Evolutionary conservation across 805 yeast species (phyloP).

Genomic region (Pichia sporocuriosa): DNA sequence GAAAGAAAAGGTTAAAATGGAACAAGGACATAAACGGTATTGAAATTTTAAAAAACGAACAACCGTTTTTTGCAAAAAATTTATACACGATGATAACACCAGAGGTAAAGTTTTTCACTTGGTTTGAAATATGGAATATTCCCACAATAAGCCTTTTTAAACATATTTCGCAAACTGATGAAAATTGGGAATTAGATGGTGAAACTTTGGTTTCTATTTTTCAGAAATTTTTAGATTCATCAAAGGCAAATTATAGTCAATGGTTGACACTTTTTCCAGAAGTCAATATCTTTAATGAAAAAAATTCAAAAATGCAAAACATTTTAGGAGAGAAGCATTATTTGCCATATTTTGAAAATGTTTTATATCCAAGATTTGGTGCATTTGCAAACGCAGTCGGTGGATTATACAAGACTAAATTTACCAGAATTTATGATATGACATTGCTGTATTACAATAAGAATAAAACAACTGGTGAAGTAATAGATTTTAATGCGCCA

Average conservation of each 20-base stretch:
- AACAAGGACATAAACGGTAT: background rate
- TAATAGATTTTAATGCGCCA: slow-evolving; percentile 29
- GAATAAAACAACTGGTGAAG: slow-evolving; percentile 8
- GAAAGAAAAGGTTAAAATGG: background rate
- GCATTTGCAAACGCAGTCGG: slow-evolving; percentile 45
- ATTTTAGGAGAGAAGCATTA: slow-evolving; percentile 49
- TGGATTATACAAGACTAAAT: slow-evolving; percentile 34
- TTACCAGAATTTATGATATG: slow-evolving; percentile 46
- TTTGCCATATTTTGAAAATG: slow-evolving; percentile 51
- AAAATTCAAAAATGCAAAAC: slow-evolving; percentile 43
- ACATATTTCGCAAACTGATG: slow-evolving; percentile 52
- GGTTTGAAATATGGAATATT: slow-evolving; percentile 60
- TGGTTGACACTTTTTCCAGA: slow-evolving; percentile 83
- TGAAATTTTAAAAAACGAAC: slow-evolving; percentile 3
- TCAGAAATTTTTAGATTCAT: slow-evolving; percentile 24
- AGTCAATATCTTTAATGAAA: slow-evolving; percentile 60
- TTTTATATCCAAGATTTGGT: slow-evolving; percentile 74
- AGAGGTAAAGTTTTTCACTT: slow-evolving; percentile 53
- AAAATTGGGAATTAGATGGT: slow-evolving; percentile 56
- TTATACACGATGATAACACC: slow-evolving; percentile 32
- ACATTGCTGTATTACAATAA: slow-evolving; percentile 40
- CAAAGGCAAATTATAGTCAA: slow-evolving; percentile 29
- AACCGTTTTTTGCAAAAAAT: slow-evolving; percentile 22
- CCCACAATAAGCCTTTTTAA: slow-evolving; percentile 47
- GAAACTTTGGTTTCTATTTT: slow-evolving; percentile 30